Percentiles rank a stretch among this genome's conserved stretches.
phyloP scores from a whole-genome alignment of 2,329 filamentous ascomycete species.

The Diaporthe sp. region DNA sequence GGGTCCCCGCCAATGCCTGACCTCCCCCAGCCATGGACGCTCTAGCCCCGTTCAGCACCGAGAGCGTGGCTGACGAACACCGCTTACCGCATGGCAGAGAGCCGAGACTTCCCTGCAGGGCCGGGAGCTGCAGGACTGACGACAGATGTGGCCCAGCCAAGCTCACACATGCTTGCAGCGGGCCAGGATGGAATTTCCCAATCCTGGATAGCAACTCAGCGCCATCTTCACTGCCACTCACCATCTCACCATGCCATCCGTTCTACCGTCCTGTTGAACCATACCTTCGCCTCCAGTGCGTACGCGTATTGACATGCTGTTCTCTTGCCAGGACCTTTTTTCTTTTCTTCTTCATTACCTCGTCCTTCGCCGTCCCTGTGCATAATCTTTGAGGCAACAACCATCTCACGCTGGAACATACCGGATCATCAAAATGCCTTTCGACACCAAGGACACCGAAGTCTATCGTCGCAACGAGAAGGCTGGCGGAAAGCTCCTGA shows the following conservation, averaged over 20 bases:
- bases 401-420: not conserved
- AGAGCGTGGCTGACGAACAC: conserved; percentile 26
- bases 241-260: conserved; percentile 27
- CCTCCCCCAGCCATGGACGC: conserved; percentile 18
- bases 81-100: not conserved
- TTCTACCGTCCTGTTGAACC: not conserved
- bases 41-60: conserved; percentile 24
- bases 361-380: not conserved
- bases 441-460: conserved; percentile 52
- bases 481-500: conserved; percentile 55
- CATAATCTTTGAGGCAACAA: not conserved
- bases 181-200: conserved; percentile 29
- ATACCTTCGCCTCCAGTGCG: conserved; percentile 12
- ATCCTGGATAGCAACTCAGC: conserved; percentile 15
- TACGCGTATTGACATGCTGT: conserved; percentile 40
- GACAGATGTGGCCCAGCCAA: conserved; percentile 19
- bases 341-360: not conserved
- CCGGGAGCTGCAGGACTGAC: conserved; percentile 24
- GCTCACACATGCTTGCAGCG: conserved; percentile 28
- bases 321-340: not conserved
- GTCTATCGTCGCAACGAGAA: conserved; percentile 61
- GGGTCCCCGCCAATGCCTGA: conserved; percentile 16
- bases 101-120: not conserved
- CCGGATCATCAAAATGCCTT: conserved; percentile 50
- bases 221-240: conserved; percentile 29